Evolutionary conservation across 2,329 filamentous ascomycete genomes (phyloP), one percentile per base, ranked within the genome.

Genomic region (Alternaria sp.): DNA sequence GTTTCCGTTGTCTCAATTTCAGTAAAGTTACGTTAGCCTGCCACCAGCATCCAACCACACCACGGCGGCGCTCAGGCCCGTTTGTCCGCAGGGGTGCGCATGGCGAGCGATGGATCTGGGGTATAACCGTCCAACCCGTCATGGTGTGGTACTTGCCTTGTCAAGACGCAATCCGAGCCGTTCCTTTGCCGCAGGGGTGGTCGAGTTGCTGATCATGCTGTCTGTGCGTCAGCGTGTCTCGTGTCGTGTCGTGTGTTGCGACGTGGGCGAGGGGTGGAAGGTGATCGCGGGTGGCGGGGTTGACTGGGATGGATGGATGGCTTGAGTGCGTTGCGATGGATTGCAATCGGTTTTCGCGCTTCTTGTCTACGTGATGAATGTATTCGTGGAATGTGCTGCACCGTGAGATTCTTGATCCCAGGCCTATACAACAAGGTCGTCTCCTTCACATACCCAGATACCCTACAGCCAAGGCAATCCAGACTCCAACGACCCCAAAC

Each of bases 1-100:
- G 36, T 17, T 52, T 30, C 49, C 19, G 28, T 52, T 40, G 9
- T 19, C 28, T 23, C 32, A 52, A 36, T 52, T 52, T 21, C 28
- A 12, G 8, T 19, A 17, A 23, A 52, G 19, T 40, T 21, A 55
- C 40, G 45, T 17, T 17, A 19, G n/a, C 15, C 32, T 5, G 25
- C 19, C 32, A 7, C 28, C 13, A 13, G 12, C 53, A 45, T n/a
- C 53, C 53, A 56, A 56, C 53, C 40, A 46, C 40, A 56, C 40
- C 43, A 45, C 5, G 44, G 30, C 61, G 61, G 61, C 57, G 57
- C 49, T 25, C 21, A 63, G 61, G 61, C 57, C 61, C 61, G 57
- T 47, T 44, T 44, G 57, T 44, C 57, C 61, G 61, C 61, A 61
- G 57, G 57, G 56, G 30, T 56, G 43, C 26, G 43, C 53, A 56